Evolutionary conservation across 192 early-diverging fungal genomes (phyloP), one percentile per base, ranked within the genome.

Genomic region (Paraglomus occultum): DNA sequence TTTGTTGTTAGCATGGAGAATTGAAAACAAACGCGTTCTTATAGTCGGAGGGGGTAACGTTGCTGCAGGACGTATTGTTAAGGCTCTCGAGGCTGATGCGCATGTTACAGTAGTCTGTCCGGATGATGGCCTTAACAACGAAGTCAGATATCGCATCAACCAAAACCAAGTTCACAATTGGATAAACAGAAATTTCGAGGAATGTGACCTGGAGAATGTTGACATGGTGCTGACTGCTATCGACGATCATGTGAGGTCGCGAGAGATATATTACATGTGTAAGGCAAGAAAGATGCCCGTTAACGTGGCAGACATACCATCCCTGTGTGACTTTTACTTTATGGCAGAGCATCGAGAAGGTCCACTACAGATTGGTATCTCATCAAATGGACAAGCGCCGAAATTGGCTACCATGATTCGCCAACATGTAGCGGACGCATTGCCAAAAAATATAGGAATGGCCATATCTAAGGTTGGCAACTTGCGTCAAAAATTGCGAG

Each of bases 261-360:
- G 81, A 8, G 76, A 86, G 15, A 93, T 95, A 55, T 89, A 87
- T 44, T 47, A 75, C 17, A 70, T 88, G 12, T 90, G 89, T 74
- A 77, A 84, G 45, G 52, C 64, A 46, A 82, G 75, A 40, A 80
- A 90, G n/a, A 94, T 94, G 39, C 94, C 93, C 4, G 92, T 95
- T 23, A 95, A 97, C 71, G 92, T 92, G 18, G 94, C 95, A 0
- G 95, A 95, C 71, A 90, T 95, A 39, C 94, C 94, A 18, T 87
- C 89, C 9, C 73, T 92, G 67, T 97, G 94, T 73, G 92, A 95
- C 69, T 97, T 97, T 78, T 95, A 90, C 78, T 95, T 97, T 77
- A 92, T 94, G 80, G 91, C 91, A 40, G 88, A 89, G 22, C 86
- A 91, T 72, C 77, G 91, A 18, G 91, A 94, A 60, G 86, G 89